Evolutionary conservation across 495 filamentous ascomycete species (phyloP).

Genomic region (Ramalina intermedia): DNA sequence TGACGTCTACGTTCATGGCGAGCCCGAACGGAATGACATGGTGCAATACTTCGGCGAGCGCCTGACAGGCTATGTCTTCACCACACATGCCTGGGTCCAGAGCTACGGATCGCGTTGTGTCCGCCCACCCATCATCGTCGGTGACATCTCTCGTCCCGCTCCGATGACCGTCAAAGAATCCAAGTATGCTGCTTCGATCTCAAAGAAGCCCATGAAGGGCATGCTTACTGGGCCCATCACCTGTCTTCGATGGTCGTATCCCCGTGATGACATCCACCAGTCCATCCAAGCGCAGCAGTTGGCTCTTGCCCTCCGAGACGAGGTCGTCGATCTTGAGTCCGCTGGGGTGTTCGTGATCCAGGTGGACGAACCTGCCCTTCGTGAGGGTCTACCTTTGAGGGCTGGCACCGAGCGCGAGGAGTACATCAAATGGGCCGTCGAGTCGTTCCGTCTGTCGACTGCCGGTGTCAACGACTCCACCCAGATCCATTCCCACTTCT

Average conservation of each 20-base stretch:
- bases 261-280: slow-evolving; percentile 97
- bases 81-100: slow-evolving; percentile 97
- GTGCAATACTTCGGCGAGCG: slow-evolving; percentile 99
- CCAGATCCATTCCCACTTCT: slow-evolving; percentile 99
- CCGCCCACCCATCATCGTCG: slow-evolving; percentile 92
- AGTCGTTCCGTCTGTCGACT: slow-evolving; percentile 89
- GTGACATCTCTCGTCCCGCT: slow-evolving; percentile 87
- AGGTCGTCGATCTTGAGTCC: slow-evolving; percentile 92
- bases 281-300: slow-evolving; percentile 97
- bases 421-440: slow-evolving; percentile 92
- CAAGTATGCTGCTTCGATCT: slow-evolving; percentile 90
- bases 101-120: slow-evolving; percentile 96
- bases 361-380: slow-evolving; percentile 96
- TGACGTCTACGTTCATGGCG: slow-evolving; percentile 93
- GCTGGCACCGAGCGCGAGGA: slow-evolving; percentile 79
- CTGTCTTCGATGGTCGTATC: slow-evolving; percentile 98
- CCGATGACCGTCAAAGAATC: slow-evolving; percentile 99
- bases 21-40: slow-evolving; percentile 99
- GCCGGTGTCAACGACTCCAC: slow-evolving; percentile 82
- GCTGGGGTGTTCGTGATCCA: slow-evolving; percentile 96
- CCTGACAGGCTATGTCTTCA: slow-evolving; percentile 93
- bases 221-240: slow-evolving; percentile 99
- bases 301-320: slow-evolving; percentile 92
- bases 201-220: slow-evolving; percentile 99
- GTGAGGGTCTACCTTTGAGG: slow-evolving; percentile 96